phyloP scores from a whole-genome alignment of 345 rosid species.

The Rubroshorea leprosula region DNA sequence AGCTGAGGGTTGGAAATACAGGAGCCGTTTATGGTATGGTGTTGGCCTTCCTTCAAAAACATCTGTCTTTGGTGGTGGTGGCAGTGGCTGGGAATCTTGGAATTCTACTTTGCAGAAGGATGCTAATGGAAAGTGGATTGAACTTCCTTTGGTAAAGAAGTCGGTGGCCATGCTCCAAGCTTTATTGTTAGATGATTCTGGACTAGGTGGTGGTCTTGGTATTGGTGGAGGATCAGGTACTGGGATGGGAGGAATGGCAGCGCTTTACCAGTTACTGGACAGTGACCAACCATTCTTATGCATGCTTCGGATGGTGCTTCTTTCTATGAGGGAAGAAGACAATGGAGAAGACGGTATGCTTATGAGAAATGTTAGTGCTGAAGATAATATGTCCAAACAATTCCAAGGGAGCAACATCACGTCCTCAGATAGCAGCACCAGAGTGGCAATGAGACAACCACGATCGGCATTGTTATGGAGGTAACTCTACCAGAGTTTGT shows the following conservation, averaged over 20 bases:
- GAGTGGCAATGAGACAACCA: conserved; percentile 55
- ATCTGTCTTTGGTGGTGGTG: conserved; percentile 78
- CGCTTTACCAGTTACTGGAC: conserved; percentile 89
- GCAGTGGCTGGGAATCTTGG: conserved; percentile 92
- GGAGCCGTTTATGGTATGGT: conserved; percentile 97
- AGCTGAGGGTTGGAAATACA: conserved; percentile 96
- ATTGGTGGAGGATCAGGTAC: conserved; percentile 99
- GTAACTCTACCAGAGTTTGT: conserved; percentile 27
- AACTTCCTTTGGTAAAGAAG: conserved; percentile 88
- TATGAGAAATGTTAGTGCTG: conserved; percentile 52
- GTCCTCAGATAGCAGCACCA: conserved; percentile 47
- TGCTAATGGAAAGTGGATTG: conserved; percentile 93
- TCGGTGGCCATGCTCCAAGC: conserved; percentile 98
- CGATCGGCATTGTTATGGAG: conserved; percentile 94
- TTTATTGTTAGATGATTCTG: conserved; percentile 85
- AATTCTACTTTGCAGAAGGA: conserved; percentile 80
- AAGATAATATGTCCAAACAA: conserved; percentile 46
- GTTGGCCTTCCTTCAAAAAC: conserved; percentile 72
- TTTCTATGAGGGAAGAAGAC: conserved; percentile 97
- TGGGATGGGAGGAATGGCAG: conserved; percentile 99
- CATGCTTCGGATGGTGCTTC: conserved; percentile 98
- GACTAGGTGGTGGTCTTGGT: conserved; percentile 99
- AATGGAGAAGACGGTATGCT: conserved; percentile 68
- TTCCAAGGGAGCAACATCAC: conserved; percentile 33
- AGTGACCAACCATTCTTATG: conserved; percentile 99